phyloP scores from a whole-genome alignment of 2,329 filamentous ascomycete species.

The Juglanconis juglandina region DNA sequence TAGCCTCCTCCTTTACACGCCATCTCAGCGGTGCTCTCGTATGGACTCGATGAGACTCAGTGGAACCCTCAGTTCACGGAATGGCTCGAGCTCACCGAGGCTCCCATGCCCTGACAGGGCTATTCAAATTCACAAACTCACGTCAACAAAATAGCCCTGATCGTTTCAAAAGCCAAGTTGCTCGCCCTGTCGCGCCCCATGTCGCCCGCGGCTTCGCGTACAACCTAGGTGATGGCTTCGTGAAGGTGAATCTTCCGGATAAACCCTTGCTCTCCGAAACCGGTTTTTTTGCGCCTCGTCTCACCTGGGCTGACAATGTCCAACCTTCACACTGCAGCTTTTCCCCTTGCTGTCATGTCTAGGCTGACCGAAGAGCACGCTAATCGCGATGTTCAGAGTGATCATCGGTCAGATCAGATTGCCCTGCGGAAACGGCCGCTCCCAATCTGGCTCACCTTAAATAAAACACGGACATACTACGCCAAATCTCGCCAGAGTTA shows the following conservation, averaged over 20 bases:
- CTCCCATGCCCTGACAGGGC: not conserved
- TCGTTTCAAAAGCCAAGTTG: conserved; percentile 7
- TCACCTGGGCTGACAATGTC: not conserved
- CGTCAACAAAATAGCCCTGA: not conserved
- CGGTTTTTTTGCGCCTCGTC: not conserved
- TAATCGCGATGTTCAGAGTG: not conserved
- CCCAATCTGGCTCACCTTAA: not conserved
- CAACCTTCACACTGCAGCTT: not conserved
- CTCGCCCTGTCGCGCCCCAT: conserved; percentile 4
- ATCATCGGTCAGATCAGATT: not conserved
- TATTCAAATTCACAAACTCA: not conserved
- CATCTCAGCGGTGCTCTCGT: not conserved
- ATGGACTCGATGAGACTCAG: not conserved
- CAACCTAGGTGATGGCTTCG: not conserved
- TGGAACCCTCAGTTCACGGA: not conserved
- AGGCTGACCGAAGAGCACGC: not conserved
- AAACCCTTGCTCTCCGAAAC: not conserved
- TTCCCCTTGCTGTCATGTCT: not conserved
- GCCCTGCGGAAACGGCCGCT: not conserved
- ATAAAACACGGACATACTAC: too few relatives aligned
- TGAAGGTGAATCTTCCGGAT: not conserved
- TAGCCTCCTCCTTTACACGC: not conserved
- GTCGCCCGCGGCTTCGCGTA: conserved; percentile 5
- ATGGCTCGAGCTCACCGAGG: not conserved
- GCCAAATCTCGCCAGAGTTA: too few relatives aligned